Evolutionary conservation across 2,329 filamentous ascomycete genomes (phyloP).

Genomic region (Diplocarpon rosae): DNA sequence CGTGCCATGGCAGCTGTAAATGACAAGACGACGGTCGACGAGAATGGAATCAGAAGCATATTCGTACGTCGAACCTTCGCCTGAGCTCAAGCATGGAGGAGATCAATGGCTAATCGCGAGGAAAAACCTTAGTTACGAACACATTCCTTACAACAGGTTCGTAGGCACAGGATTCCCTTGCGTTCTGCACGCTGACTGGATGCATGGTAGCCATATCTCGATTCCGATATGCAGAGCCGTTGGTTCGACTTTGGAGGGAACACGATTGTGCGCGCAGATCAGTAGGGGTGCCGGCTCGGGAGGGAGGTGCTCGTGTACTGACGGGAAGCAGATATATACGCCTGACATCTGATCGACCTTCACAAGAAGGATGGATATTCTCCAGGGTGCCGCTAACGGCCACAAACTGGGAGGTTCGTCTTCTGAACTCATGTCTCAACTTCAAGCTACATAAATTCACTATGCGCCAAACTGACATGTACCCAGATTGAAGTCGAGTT

Average conservation of each 20-base stretch:
- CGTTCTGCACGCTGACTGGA: slow-evolving; percentile 5
- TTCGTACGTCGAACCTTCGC: slow-evolving; percentile 36
- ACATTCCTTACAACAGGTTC: slow-evolving; percentile 70
- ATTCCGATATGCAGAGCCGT: slow-evolving; percentile 94
- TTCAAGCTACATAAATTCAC: too few species aligned
- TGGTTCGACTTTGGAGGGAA: slow-evolving; percentile 99
- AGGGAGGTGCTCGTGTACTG: slow-evolving; percentile 12
- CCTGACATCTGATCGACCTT: slow-evolving; percentile 80
- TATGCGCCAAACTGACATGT: background rate
- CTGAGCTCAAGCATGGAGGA: background rate
- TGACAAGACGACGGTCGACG: slow-evolving; percentile 27
- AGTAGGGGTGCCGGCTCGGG: slow-evolving; percentile 36
- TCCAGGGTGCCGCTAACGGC: slow-evolving; percentile 89
- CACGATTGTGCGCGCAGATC: slow-evolving; percentile 67
- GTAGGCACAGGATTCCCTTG: slow-evolving; percentile 23
- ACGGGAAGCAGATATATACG: slow-evolving; percentile 64
- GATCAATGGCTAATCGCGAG: slow-evolving; percentile 15
- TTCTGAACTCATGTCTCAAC: background rate
- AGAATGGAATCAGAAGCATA: slow-evolving; percentile 48
- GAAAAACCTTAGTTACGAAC: slow-evolving; percentile 57
- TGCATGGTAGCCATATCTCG: slow-evolving; percentile 69
- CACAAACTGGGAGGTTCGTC: slow-evolving; percentile 81
- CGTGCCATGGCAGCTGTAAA: slow-evolving; percentile 27
- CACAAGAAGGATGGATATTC: slow-evolving; percentile 87
- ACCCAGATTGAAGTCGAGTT: slow-evolving; percentile 82